Percentiles rank a stretch among this genome's conserved stretches.
These are phyloP conservation scores for Xylariaceae sp. DNA, from an alignment of 2,329 filamentous ascomycete species.

Conservation along the genomic window DNA sequence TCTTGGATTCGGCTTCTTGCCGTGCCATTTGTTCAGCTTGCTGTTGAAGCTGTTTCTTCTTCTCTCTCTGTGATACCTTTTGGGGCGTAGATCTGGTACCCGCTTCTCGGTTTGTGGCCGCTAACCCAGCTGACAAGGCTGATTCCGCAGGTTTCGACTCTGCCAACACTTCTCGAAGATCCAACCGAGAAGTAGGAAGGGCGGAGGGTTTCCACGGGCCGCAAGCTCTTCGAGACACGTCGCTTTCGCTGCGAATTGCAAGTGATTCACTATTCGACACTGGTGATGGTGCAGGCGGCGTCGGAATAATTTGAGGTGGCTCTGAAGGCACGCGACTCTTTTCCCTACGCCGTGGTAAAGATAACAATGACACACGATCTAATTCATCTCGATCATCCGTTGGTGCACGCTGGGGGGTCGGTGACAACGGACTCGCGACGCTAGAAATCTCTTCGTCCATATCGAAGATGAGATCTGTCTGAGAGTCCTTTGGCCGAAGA, in stretches of 20 bases:
- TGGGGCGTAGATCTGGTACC: conserved; percentile 38
- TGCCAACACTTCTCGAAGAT: conserved; percentile 74
- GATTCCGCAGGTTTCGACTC: conserved; percentile 50
- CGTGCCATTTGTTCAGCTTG: conserved; percentile 49
- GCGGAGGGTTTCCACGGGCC: conserved; percentile 50
- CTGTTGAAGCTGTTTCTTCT: conserved; percentile 76
- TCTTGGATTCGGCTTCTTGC: conserved; percentile 33
- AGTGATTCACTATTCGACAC: conserved; percentile 6
- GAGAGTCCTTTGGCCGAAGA: conserved; percentile 66
- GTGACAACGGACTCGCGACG: conserved; percentile 31
- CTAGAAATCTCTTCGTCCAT: conserved; percentile 74
- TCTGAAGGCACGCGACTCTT: conserved; percentile 36
- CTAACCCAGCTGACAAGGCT: conserved; percentile 53
- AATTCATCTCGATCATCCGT: conserved; percentile 22
- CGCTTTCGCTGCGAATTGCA: conserved; percentile 1
- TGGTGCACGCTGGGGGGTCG: conserved; percentile 22
- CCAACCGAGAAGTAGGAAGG: conserved; percentile 62
- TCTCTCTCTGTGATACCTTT: conserved; percentile 88
- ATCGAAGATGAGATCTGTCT: conserved; percentile 80
- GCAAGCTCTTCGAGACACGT: conserved; percentile 18
- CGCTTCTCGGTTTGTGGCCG: conserved; percentile 47
- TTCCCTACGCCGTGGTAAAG: conserved; percentile 38
- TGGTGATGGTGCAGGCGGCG: conserved; percentile 12
- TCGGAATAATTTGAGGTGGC: conserved; percentile 9
- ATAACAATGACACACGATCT: conserved; percentile 31